These are phyloP conservation scores for Haplographium delicatum DNA, from an alignment of 495 filamentous ascomycete species.

Conservation along the genomic window DNA sequence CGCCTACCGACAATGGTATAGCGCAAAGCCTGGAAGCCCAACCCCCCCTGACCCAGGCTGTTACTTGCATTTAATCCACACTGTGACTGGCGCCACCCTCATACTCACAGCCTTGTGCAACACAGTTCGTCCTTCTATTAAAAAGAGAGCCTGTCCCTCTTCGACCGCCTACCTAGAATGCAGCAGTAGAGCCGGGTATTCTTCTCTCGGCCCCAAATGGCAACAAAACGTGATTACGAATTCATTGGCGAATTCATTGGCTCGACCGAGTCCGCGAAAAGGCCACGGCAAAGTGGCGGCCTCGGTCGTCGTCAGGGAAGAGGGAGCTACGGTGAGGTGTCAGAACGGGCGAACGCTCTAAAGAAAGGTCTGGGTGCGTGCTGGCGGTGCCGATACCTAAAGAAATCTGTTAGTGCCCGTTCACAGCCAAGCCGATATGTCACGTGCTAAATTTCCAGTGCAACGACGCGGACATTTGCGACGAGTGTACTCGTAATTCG, in stretches of 20 bases:
- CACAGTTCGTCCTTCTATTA: too few relatives aligned
- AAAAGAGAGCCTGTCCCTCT: too few relatives aligned
- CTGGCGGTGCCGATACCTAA: not conserved
- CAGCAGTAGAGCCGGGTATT: not conserved
- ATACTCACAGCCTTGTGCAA: too few relatives aligned
- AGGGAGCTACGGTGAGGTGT: not conserved
- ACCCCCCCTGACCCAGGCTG: too few relatives aligned
- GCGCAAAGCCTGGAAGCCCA: not conserved
- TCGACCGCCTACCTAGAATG: not conserved
- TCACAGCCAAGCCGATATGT: not conserved
- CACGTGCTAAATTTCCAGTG: not conserved
- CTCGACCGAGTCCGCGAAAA: not conserved
- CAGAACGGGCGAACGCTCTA: not conserved
- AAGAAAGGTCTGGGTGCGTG: not conserved
- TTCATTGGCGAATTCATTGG: not conserved
- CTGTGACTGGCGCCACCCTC: too few relatives aligned
- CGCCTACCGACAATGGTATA: not conserved
- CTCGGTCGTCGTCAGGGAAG: not conserved
- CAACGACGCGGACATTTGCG: not conserved
- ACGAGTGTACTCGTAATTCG: not conserved
- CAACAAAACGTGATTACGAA: not conserved
- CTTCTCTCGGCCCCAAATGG: not conserved
- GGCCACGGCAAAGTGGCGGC: not conserved
- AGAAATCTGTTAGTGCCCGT: not conserved
- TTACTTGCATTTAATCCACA: too few relatives aligned